A percentile compares a stretch with the other conserved stretches of the same genome.
Conservation (phyloP, 2,329 filamentous ascomycete species). For the Phaeosphaeria sp. region DNA sequence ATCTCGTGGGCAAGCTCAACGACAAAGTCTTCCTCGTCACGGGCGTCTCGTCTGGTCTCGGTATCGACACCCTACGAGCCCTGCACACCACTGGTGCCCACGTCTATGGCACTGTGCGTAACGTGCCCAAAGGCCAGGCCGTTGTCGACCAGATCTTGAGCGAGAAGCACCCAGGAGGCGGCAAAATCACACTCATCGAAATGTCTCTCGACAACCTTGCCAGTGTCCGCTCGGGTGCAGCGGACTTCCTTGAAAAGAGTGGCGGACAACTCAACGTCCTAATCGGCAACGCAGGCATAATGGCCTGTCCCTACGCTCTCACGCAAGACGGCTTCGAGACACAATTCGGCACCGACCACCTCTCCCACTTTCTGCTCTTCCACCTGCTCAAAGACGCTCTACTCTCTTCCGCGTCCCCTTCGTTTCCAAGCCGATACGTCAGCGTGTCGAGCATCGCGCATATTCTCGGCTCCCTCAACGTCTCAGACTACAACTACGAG, state of each 20-base stretch:
- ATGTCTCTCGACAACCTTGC: constrained; percentile 21
- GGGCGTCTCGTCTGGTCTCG: constrained; percentile 32
- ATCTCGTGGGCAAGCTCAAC: constrained; percentile 38
- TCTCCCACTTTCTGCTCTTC: constrained; percentile 59
- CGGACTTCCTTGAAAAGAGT: constrained; percentile 10
- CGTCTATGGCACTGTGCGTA: constrained; percentile 53
- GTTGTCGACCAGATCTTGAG: constrained; percentile 5
- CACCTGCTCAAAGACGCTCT: constrained; percentile 56
- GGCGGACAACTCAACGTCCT: constrained; percentile 22
- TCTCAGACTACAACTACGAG: constrained; percentile 52
- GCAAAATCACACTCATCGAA: constrained; percentile 19
- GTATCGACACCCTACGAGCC: constrained; percentile 42
- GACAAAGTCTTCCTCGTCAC: constrained; percentile 35
- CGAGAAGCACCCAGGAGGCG: constrained; percentile 6
- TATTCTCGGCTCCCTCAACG: constrained; percentile 44
- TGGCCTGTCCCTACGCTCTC: constrained; percentile 31
- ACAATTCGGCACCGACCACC: constrained; percentile 54
- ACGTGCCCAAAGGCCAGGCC: constrained; percentile 33
- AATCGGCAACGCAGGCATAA: constrained; percentile 41
- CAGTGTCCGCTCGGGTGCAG: constrained; percentile 14
- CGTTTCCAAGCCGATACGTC: constrained; percentile 45
- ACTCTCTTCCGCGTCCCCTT: constrained; percentile 44
- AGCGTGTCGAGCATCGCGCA: constrained; percentile 42
- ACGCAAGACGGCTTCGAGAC: constrained; percentile 44
- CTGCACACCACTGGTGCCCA: constrained; percentile 55